phyloP scores from a whole-genome alignment of 2,329 filamentous ascomycete genomes.

The Exserohilum turcica region DNA sequence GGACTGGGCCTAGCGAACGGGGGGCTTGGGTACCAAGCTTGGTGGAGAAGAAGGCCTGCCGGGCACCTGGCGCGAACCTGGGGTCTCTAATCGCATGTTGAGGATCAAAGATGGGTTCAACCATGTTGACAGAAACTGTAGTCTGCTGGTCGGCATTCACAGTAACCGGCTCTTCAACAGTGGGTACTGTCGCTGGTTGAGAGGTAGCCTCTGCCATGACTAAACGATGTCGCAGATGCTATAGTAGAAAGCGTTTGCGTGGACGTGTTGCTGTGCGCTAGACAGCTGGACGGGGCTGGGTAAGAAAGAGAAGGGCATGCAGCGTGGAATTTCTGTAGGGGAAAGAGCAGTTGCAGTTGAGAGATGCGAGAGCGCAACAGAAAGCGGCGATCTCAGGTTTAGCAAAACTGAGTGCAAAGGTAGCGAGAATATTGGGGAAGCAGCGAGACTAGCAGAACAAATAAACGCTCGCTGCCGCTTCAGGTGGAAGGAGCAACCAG shows the following conservation, averaged over 20 bases:
- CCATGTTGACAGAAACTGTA: conserved; percentile 6
- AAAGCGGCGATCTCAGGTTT: neutral
- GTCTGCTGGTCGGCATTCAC: conserved; percentile 1
- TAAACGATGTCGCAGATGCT: conserved; percentile 1
- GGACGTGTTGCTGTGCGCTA: neutral
- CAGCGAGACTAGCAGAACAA: neutral
- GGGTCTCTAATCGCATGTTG: conserved; percentile 5
- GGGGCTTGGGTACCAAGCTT: conserved; percentile 25
- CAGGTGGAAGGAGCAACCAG: conserved; percentile 9
- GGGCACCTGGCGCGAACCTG: conserved; percentile 10
- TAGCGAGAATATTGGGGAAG: neutral
- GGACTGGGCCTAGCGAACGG: conserved; percentile 21
- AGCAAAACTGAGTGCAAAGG: neutral
- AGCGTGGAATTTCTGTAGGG: conserved; percentile 9
- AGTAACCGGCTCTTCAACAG: neutral
- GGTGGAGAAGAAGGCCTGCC: conserved; percentile 39
- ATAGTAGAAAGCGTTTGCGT: conserved; percentile 4
- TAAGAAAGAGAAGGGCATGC: conserved; percentile 5
- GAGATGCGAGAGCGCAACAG: neutral
- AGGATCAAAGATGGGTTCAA: conserved; percentile 13
- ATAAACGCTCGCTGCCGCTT: conserved; percentile 3
- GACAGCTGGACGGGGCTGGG: neutral
- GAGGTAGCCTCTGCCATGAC: conserved; percentile 1
- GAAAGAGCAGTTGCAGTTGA: conserved; percentile 3
- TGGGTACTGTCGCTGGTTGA: conserved; percentile 1